Evolutionary conservation across 1,284 basidiomycete species (phyloP), one percentile per base, ranked within the genome.

Genomic region (Ustilago loliicola): DNA sequence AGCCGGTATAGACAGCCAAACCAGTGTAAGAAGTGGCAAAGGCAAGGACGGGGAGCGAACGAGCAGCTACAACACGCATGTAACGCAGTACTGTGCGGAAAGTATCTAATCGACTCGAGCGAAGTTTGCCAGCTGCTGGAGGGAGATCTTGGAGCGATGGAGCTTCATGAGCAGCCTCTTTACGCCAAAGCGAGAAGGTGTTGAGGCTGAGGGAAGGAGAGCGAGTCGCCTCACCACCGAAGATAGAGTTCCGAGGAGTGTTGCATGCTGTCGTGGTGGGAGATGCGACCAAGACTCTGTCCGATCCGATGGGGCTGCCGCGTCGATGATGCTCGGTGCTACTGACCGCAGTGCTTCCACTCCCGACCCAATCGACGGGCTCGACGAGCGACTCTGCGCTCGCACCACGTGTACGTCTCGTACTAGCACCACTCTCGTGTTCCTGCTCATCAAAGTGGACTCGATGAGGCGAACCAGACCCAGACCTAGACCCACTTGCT

Each of bases 1-100:
- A 92, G 45, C 94, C 92, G 68, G 93, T 92, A 86, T 95, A 96
- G 8, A 92, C 88, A 11, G 92, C 90, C 27, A 93, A 88, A 1
- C 94, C 94, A 0, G 90, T 89, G 36, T 93, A 81, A 19, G 91
- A 74, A 79, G 92, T 90, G 38, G 88, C 89, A 68, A 93, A 91
- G 5, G 90, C 93, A 32, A 91, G 90, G 56, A 93, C 88, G 4
- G 94, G 90, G 9, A 94, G 88, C 3, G 85, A 83, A 38, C 92
- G 89, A 80, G 94, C 92, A 3, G 90, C 72, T 1, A 71, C 71
- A 6, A 82, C 74, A 51, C 79, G 78, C 6, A 74, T 58, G 50
- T 75, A 77, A 15, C 75, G 58, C 9, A 78, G 6, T 8, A 77
- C 23, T n/a, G 58, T 50, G 1, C 66, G 54, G 27, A 66, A 36